Evolutionary conservation across 1,284 basidiomycete genomes (phyloP), one percentile per base, ranked within the genome.

Genomic region (Taiwanofungus camphoratus): DNA sequence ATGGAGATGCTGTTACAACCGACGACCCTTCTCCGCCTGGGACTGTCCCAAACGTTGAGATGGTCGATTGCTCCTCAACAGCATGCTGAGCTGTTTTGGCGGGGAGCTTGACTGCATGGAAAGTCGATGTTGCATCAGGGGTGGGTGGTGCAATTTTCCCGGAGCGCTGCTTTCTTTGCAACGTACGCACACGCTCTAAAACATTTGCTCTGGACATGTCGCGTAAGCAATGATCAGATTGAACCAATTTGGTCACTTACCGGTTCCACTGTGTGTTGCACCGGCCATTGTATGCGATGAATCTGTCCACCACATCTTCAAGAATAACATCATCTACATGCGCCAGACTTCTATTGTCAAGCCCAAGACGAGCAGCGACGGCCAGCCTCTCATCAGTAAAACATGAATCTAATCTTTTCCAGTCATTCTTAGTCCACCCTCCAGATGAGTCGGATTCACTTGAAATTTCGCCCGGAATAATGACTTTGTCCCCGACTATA

Each of bases 341-440:
- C 1, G 68, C 76, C 35, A 83, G 51, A 7, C 55, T 53, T 16
- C 65, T 62, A 5, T 42, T 35, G n/a, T 46, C 54, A 1, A 63
- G 49, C 19, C 63, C 63, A 16, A 55, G 42, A 6, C 56, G 51
- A 21, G 58, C 59, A 2, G 67, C 75, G 22, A 74, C 52, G 5
- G 69, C 66, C 19, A 82, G 59, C 15, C 82, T 67, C 59, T 83
- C 80, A 42, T 85, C 80, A 5, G 80, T 80, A 51, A 89, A 81
- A 57, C 87, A 91, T 20, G 74, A 75, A 59, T 88, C 84, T 23
- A 91, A 69, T 29, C 71, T 59, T 59, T 82, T 86, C 81, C 82
- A 88, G 45, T 83, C 79, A 21, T 78, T 74, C 58, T 84, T 87
- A 5, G 73, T 71, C 82, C 84, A 88, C 29, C 63, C 67, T 12